Conservation (phyloP, 2,329 filamentous ascomycete genomes). For the Botrytis squamosa region DNA sequence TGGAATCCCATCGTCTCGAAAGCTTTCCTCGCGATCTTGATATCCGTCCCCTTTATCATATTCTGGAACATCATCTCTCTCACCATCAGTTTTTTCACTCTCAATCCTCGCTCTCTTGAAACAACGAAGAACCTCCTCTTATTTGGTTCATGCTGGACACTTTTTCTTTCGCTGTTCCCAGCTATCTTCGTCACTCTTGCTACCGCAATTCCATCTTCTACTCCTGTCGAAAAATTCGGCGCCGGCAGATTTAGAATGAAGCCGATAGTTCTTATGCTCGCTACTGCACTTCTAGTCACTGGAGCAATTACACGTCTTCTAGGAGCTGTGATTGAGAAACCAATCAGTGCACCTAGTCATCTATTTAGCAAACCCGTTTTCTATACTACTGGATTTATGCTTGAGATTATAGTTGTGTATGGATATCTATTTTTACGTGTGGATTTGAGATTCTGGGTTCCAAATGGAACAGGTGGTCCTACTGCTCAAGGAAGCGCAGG, state of each 20-base stretch:
- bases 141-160: not conserved
- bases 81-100: not conserved
- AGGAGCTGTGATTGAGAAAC: not conserved
- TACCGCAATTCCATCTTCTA: not conserved
- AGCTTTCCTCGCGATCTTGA: not conserved
- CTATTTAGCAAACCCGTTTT: not conserved
- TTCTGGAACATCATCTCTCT: slow-evolving; percentile 3
- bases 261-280: not conserved
- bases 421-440: not conserved
- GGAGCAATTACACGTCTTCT: not conserved
- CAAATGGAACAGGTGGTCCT: not conserved
- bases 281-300: not conserved
- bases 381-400: not conserved
- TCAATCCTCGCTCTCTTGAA: not conserved
- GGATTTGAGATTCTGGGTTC: not conserved
- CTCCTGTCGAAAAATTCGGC: not conserved
- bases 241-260: not conserved
- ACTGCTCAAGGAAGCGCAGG: not conserved
- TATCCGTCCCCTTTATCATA: not conserved
- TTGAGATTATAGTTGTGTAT: not conserved
- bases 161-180: not conserved
- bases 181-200: not conserved
- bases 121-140: not conserved
- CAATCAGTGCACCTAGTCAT: not conserved
- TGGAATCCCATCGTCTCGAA: not conserved